phyloP scores from a whole-genome alignment of 169 alveolate genomes.

The Eimeria mitis region DNA sequence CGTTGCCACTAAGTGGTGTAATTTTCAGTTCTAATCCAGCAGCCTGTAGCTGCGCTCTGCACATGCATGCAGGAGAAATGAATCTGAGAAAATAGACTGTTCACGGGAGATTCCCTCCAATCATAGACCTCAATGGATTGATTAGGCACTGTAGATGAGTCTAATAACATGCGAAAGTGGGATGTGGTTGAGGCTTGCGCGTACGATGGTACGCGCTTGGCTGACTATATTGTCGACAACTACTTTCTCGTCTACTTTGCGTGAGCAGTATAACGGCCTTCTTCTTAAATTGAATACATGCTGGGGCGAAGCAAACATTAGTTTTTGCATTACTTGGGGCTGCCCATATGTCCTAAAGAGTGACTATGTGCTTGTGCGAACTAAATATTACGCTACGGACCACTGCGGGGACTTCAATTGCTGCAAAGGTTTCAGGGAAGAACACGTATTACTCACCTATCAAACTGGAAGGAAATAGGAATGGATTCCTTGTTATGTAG shows the following conservation, averaged over 20 bases:
- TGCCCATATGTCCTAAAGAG: background rate
- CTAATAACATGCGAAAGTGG: background rate
- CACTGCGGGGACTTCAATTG: background rate
- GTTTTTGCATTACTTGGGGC: background rate
- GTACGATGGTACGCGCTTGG: background rate
- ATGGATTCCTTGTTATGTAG: slow-evolving; percentile 94
- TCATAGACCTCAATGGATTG: background rate
- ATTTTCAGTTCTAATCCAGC: slow-evolving; percentile 21
- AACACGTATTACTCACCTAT: slow-evolving; percentile 68
- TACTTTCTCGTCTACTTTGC: background rate
- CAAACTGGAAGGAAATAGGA: slow-evolving; percentile 94
- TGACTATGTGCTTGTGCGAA: background rate
- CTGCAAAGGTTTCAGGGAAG: background rate
- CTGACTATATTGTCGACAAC: background rate
- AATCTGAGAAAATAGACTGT: background rate
- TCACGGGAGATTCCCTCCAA: background rate
- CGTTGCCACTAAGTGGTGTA: slow-evolving; percentile 44
- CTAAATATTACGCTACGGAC: background rate
- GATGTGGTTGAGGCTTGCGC: background rate
- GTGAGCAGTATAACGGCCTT: background rate
- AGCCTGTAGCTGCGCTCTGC: slow-evolving; percentile 34
- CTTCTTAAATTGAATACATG: background rate
- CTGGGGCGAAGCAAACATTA: background rate
- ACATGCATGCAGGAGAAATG: slow-evolving; percentile 74
- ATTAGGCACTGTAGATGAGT: background rate